Base-by-base conservation (phyloP, 371 early-diverging fungal species). In the Conidiobolus incongruus region DNA sequence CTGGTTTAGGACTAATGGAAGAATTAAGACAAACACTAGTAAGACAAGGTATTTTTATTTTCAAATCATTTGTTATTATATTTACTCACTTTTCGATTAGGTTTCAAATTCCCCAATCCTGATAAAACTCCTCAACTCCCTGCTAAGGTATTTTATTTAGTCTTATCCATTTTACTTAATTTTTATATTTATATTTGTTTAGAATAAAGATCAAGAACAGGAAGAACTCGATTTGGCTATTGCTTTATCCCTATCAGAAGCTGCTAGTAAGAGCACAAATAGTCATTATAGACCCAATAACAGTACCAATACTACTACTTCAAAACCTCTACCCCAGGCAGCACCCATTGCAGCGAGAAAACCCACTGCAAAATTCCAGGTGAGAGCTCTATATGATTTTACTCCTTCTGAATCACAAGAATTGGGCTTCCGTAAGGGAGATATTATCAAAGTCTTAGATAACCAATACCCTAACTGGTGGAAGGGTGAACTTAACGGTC, bases 391-490 rank as follows among this genome's bases (percentile, higher is more conserved):
- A 26, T 89, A 86, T 52, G 87, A 86, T 46, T 89, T 86, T 46
- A 62, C 68, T 29, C 81, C 82, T 2, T 65, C 76, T 10, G 84
- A 85, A 39, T 66, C 68, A 46, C 85, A 85, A 11, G 90, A 89
- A 47, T 67, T 89, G 35, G 74, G 75, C 11, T 74, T 89, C 46
- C 62, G 64, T 29, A 66, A 72, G 36, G 82, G 78, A 19, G 85
- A 86, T 47, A 66, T 86, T 38, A 68, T 85, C 34, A 66, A 69
- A 22, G 87, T 89, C 2, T 52, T 77, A 47, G 87, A 86, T 29
- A 77, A 74, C 35, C 78, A 82, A 0, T 86, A 81, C 50, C 66
- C 75, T 46, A 86, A 86, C 48, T 89, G 90, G 90, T 89, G 87
- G 87, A 80, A 80, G 53, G 90, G 86, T 8, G 76, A 76, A 48